Evolutionary conservation across 257 asterid species (phyloP).

Genomic region (Ligustrum vulgare): DNA sequence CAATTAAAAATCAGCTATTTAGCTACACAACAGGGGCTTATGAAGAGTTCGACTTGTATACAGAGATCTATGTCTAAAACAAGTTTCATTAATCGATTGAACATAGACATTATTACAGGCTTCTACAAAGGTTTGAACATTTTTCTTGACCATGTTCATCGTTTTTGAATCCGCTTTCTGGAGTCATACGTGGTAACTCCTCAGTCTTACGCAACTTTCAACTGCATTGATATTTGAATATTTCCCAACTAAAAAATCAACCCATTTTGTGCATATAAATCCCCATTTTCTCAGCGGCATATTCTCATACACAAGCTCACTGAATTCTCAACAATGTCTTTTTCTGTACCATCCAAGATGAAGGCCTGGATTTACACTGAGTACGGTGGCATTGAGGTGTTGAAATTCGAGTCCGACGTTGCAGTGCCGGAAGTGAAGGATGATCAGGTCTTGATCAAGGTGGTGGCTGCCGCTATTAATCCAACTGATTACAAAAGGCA

Average conservation of each 20-base stretch:
- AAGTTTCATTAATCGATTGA: too few species aligned
- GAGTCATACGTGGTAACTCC: background rate
- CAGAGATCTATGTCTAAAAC: too few species aligned
- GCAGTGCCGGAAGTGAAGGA: slow-evolving; percentile 63
- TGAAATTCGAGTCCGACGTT: slow-evolving; percentile 59
- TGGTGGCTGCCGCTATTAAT: slow-evolving; percentile 81
- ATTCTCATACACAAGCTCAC: slow-evolving; percentile 46
- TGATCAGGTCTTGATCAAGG: slow-evolving; percentile 82
- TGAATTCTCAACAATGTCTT: slow-evolving; percentile 34
- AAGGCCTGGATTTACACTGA: slow-evolving; percentile 83
- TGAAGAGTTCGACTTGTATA: too few species aligned
- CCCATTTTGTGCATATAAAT: slow-evolving; percentile 15
- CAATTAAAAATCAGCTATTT: too few species aligned
- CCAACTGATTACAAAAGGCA: slow-evolving; percentile 85
- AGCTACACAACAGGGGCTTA: too few species aligned
- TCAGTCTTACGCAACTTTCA: background rate
- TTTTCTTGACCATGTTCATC: too few species aligned
- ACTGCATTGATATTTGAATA: background rate
- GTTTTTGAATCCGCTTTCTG: too few species aligned
- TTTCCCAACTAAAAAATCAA: slow-evolving; percentile 12
- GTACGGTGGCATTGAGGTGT: slow-evolving; percentile 71
- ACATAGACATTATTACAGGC: too few species aligned
- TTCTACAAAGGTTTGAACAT: too few species aligned
- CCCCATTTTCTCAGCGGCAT: slow-evolving; percentile 11
- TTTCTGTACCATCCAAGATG: slow-evolving; percentile 64